Conservation (phyloP, 2,329 filamentous ascomycete genomes). For the Pseudogymnoascus sp. region DNA sequence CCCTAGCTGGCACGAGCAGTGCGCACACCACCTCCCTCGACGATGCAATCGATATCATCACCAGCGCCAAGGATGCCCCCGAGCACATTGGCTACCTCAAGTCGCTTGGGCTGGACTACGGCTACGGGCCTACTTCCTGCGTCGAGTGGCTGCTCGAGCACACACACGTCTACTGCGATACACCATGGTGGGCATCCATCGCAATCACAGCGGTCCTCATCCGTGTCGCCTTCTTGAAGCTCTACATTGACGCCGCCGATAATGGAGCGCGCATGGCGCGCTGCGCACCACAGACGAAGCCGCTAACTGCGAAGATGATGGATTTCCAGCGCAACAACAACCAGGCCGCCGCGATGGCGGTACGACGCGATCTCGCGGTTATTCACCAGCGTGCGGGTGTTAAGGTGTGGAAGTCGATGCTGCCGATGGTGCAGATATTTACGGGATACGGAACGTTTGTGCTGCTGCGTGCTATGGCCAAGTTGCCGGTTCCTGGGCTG, state of each 20-base stretch:
- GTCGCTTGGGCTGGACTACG: slow-evolving; percentile 77
- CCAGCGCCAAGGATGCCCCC: slow-evolving; percentile 20
- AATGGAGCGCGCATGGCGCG: slow-evolving; percentile 54
- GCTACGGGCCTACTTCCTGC: slow-evolving; percentile 67
- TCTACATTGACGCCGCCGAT: slow-evolving; percentile 56
- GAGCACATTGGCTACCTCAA: slow-evolving; percentile 78
- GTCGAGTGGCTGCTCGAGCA: slow-evolving; percentile 77
- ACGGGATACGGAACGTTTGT: slow-evolving; percentile 78
- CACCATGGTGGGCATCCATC: slow-evolving; percentile 80
- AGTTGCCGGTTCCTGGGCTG: slow-evolving; percentile 73
- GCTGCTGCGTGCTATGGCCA: slow-evolving; percentile 64
- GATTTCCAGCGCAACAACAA: slow-evolving; percentile 35
- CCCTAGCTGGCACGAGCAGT: slow-evolving; percentile 11
- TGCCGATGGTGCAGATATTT: slow-evolving; percentile 57
- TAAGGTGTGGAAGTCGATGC: slow-evolving; percentile 41
- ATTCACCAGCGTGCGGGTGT: slow-evolving; percentile 51
- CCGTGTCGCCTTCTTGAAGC: slow-evolving; percentile 58
- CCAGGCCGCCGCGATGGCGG: slow-evolving; percentile 38
- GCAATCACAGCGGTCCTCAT: slow-evolving; percentile 56
- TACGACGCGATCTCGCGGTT: slow-evolving; percentile 39
- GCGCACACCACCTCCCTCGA: slow-evolving; percentile 18
- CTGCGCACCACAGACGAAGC: slow-evolving; percentile 50
- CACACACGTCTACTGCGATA: slow-evolving; percentile 64
- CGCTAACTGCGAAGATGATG: slow-evolving; percentile 49
- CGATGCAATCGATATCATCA: slow-evolving; percentile 17